Conservation (phyloP, 257 asterid genomes). For the Nicotiana sylvestris region DNA sequence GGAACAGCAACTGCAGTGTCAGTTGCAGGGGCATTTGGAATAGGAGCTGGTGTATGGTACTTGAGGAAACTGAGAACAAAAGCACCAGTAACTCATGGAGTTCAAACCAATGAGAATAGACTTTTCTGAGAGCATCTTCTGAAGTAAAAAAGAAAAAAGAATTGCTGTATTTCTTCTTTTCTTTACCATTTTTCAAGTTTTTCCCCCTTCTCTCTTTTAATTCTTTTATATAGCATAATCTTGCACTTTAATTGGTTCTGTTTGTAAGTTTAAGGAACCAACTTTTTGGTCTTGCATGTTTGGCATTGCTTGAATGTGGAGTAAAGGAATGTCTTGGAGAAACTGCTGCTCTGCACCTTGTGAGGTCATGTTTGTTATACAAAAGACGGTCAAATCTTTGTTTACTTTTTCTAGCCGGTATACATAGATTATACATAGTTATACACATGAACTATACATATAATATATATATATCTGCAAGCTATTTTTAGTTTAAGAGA, state of each 20-base stretch:
- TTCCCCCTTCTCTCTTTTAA: background rate
- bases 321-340: background rate
- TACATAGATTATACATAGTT: too few species aligned
- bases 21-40: slow-evolving; percentile 68
- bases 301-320: background rate
- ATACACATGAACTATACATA: too few species aligned
- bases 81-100: slow-evolving; percentile 92
- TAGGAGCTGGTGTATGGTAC: slow-evolving; percentile 88
- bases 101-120: slow-evolving; percentile 76
- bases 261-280: background rate
- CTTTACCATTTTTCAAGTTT: background rate
- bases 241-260: background rate
- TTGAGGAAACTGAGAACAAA: slow-evolving; percentile 62
- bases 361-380: background rate
- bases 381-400: too few species aligned
- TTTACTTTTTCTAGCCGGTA: too few species aligned
- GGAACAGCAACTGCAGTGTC: slow-evolving; percentile 70
- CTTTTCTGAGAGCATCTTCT: slow-evolving; percentile 37
- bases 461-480: too few species aligned
- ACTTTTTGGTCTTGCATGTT: background rate
- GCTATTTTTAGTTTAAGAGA: too few species aligned
- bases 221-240: background rate
- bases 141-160: slow-evolving; percentile 26
- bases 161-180: background rate
- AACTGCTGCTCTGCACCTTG: background rate